Evolutionary conservation across 805 yeast species (phyloP).

Genomic region (Komagataella mondaviorum): DNA sequence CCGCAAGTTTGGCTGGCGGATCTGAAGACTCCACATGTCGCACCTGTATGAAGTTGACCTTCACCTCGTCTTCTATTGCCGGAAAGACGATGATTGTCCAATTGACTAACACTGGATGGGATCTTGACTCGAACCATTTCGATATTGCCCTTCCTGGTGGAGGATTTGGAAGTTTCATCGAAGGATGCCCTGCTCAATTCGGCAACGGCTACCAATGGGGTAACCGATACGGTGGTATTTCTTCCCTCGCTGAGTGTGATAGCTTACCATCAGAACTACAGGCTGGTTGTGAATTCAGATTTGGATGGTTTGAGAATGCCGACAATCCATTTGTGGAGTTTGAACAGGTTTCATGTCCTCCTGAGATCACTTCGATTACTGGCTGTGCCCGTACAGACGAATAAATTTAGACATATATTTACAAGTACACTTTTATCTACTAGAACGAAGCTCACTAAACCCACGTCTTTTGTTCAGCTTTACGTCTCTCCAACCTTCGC

Average conservation of each 20-base stretch:
- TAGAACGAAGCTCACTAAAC: slow-evolving; percentile 9
- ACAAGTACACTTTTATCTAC: background rate
- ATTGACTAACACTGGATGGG: background rate
- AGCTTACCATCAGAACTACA: background rate
- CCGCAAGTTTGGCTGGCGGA: background rate
- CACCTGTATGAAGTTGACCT: background rate
- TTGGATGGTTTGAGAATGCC: background rate
- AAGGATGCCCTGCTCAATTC: background rate
- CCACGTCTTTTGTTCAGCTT: slow-evolving; percentile 22
- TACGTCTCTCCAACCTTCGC: slow-evolving; percentile 29
- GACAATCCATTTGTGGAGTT: background rate
- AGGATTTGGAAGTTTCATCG: background rate
- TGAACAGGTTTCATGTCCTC: background rate
- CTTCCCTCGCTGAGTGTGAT: background rate
- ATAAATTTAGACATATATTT: background rate
- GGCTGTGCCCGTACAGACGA: background rate
- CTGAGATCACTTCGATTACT: background rate
- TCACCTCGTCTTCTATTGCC: background rate
- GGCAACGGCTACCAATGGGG: background rate
- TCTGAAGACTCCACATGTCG: background rate
- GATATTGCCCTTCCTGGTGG: background rate
- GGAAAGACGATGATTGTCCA: background rate
- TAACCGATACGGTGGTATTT: background rate
- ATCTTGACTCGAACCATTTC: background rate
- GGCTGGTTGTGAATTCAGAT: background rate